These are phyloP conservation scores for Dendrobium catenatum DNA, from an alignment of 106 monocot species.

Conservation along the genomic window DNA sequence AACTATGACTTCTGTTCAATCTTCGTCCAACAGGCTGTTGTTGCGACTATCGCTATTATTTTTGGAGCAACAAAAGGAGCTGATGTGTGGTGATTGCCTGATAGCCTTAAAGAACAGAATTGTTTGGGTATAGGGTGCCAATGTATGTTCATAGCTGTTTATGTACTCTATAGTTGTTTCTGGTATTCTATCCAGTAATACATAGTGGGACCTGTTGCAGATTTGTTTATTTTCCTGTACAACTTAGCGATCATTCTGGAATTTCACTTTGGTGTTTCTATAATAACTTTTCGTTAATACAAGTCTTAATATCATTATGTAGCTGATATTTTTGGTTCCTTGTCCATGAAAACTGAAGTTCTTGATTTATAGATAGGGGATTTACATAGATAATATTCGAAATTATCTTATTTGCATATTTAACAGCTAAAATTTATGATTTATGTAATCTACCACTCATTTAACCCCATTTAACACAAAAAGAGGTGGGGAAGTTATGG, in stretches of 20 bases:
- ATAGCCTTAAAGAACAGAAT: neutral
- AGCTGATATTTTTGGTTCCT: too few species aligned
- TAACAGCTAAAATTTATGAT: too few species aligned
- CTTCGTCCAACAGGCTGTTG: conserved; percentile 33
- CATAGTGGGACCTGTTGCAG: neutral
- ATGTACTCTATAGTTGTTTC: neutral
- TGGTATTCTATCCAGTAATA: neutral
- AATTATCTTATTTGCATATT: too few species aligned
- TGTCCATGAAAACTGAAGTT: too few species aligned
- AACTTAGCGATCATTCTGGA: neutral
- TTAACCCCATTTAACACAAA: too few species aligned
- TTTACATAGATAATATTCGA: too few species aligned
- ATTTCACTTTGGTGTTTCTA: neutral
- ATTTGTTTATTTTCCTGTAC: neutral
- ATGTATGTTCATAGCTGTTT: neutral
- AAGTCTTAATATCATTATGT: too few species aligned
- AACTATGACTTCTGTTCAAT: neutral
- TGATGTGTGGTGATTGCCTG: conserved; percentile 30
- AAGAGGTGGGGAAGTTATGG: too few species aligned
- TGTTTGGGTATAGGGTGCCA: too few species aligned
- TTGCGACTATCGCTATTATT: conserved; percentile 43
- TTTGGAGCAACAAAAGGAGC: conserved; percentile 42
- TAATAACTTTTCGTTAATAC: neutral
- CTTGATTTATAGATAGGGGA: too few species aligned
- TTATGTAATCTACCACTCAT: too few species aligned